Percentiles rank a stretch among this genome's conserved stretches.
Conservation (phyloP, 2,329 filamentous ascomycete species). For the Epichloe sibirici region DNA sequence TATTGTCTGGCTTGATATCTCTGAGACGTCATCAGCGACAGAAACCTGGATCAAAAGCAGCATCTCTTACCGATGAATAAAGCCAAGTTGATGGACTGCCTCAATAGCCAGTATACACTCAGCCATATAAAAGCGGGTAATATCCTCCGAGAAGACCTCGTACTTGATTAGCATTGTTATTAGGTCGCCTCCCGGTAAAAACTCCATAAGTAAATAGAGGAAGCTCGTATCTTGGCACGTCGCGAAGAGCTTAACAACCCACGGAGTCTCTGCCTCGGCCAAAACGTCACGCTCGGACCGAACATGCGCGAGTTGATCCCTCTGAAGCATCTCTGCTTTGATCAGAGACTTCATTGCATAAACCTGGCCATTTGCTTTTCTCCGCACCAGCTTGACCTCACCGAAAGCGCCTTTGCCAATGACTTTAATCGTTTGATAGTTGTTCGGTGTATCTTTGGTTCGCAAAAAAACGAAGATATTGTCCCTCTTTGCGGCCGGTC, state of each 20-base stretch:
- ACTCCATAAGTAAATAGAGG: constrained; percentile 99
- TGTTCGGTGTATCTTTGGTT: constrained; percentile 84
- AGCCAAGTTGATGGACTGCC: constrained; percentile 93
- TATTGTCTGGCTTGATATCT: constrained; percentile 99
- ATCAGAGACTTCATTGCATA: constrained; percentile 97
- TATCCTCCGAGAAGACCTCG: constrained; percentile 97
- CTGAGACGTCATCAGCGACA: constrained; percentile 31
- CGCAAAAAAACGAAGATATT: constrained; percentile 86
- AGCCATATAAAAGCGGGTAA: constrained; percentile 97
- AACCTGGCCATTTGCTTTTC: constrained; percentile 91
- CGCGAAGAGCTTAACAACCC: constrained; percentile 97
- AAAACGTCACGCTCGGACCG: constrained; percentile 95
- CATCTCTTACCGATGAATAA: constrained; percentile 71
- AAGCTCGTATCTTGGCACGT: constrained; percentile 96
- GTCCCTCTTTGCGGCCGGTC: constrained; percentile 68
- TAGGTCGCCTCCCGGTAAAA: constrained; percentile 90
- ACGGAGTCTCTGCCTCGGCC: constrained; percentile 94
- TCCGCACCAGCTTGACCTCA: constrained; percentile 94
- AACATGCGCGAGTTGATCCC: constrained; percentile 94
- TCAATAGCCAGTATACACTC: constrained; percentile 98
- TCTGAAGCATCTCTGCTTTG: constrained; percentile 99
- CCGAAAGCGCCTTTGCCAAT: constrained; percentile 98
- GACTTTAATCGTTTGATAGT: constrained; percentile 93
- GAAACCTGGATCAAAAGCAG: neutral
- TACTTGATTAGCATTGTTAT: constrained; percentile 99